A percentile compares a stretch with the other conserved stretches of the same genome.
Conservation (phyloP, 257 asterid genomes). For the Paulownia fortunei region DNA sequence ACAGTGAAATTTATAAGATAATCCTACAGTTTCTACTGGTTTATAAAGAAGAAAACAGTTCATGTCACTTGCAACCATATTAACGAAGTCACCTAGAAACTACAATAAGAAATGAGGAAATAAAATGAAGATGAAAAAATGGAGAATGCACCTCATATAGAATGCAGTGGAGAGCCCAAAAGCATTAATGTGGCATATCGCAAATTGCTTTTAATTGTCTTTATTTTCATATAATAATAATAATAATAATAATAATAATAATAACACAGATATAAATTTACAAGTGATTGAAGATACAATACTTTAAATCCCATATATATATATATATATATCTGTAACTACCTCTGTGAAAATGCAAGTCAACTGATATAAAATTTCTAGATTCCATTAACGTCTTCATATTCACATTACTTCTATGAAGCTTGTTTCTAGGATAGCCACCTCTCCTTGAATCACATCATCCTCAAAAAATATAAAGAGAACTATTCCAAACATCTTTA, state of each 20-base stretch:
- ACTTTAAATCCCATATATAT: conserved; percentile 1
- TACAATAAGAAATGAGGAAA: background rate
- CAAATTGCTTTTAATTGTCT: background rate
- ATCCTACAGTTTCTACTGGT: background rate
- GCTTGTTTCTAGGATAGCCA: background rate
- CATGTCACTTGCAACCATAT: background rate
- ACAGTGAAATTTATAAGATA: background rate
- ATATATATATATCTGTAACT: background rate
- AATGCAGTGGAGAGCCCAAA: background rate
- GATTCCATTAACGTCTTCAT: background rate
- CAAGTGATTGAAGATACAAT: conserved; percentile 6
- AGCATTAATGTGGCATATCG: background rate
- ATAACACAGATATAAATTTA: background rate
- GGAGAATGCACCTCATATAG: background rate
- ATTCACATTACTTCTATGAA: background rate
- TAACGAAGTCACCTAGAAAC: background rate
- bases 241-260: no score
- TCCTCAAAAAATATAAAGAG: background rate
- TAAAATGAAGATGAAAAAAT: background rate
- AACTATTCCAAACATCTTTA: background rate
- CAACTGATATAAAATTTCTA: background rate
- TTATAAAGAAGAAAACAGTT: background rate
- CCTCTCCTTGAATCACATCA: background rate
- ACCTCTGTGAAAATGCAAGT: background rate
- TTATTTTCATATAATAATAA: background rate